Evolutionary conservation across 345 rosid species (phyloP).

Genomic region (Melastoma malabathricum): DNA sequence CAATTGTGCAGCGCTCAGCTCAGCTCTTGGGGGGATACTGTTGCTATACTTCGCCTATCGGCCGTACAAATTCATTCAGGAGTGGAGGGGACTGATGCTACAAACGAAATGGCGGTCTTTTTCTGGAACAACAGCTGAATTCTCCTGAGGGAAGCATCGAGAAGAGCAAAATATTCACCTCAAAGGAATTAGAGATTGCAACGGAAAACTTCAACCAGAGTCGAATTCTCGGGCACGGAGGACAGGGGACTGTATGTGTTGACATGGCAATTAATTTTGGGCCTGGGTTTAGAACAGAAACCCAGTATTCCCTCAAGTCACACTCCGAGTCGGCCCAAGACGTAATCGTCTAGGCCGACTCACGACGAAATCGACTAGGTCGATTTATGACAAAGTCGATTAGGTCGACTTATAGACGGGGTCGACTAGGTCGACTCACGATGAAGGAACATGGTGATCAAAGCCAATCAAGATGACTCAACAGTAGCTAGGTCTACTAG

Average conservation of each 20-base stretch:
- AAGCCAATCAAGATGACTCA: too few relatives aligned
- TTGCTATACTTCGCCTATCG: background rate
- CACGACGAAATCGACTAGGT: too few relatives aligned
- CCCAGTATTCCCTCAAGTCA: too few relatives aligned
- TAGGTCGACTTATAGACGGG: too few relatives aligned
- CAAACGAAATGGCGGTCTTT: conserved; percentile 6
- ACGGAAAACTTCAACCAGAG: conserved; percentile 6
- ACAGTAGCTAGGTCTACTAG: too few relatives aligned
- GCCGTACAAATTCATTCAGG: background rate
- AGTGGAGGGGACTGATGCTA: conserved; percentile 3
- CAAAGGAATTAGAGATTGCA: conserved; percentile 4
- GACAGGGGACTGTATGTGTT: conserved; percentile 9
- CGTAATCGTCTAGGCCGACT: too few relatives aligned
- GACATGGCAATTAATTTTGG: too few relatives aligned
- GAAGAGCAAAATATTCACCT: background rate
- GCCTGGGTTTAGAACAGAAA: too few relatives aligned
- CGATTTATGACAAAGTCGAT: too few relatives aligned
- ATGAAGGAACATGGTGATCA: too few relatives aligned
- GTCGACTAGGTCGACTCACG: too few relatives aligned
- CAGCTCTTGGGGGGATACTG: conserved; percentile 3
- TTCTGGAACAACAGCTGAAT: conserved; percentile 6
- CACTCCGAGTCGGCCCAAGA: too few relatives aligned
- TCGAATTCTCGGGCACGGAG: conserved; percentile 8
- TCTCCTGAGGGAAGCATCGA: conserved; percentile 4
- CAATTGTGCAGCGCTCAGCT: background rate